These are phyloP conservation scores for Diutina catenulata DNA, from an alignment of 1,139 yeast genomes.

Conservation along the genomic window DNA sequence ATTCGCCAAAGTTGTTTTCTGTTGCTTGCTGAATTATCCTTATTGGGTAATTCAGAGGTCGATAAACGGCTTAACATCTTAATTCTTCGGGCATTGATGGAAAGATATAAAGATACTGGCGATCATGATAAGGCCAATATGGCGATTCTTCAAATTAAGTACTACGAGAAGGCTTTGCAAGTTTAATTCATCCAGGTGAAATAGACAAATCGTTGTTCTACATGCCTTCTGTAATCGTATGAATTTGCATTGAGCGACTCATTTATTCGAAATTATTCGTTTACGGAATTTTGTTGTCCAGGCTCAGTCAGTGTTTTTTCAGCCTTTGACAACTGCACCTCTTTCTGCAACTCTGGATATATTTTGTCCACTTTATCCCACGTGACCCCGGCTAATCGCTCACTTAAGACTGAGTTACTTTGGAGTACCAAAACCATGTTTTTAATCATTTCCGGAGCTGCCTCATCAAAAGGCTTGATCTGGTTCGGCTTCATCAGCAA, in stretches of 20 bases:
- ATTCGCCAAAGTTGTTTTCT: too few relatives aligned
- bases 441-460: slow-evolving; percentile 52
- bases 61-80: not conserved
- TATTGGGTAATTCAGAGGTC: not conserved
- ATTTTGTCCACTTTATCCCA: slow-evolving; percentile 34
- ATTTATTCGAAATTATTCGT: not conserved
- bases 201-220: not conserved
- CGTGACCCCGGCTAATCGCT: slow-evolving; percentile 20
- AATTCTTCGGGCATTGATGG: not conserved
- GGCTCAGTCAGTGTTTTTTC: too few relatives aligned
- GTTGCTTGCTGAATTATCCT: too few relatives aligned
- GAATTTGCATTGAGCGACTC: not conserved
- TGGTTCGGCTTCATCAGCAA: slow-evolving; percentile 14
- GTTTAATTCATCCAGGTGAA: not conserved
- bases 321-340: not conserved
- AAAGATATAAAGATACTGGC: not conserved
- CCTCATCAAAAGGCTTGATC: slow-evolving; percentile 35
- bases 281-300: not conserved
- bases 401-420: slow-evolving; percentile 16
- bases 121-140: slow-evolving; percentile 2
- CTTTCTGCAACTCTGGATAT: slow-evolving; percentile 19
- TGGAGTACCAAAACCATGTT: slow-evolving; percentile 37
- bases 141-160: not conserved
- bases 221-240: not conserved
- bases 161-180: not conserved